Conservation (phyloP, 73 alveolate species). For the Blepharisma stoltei region DNA sequence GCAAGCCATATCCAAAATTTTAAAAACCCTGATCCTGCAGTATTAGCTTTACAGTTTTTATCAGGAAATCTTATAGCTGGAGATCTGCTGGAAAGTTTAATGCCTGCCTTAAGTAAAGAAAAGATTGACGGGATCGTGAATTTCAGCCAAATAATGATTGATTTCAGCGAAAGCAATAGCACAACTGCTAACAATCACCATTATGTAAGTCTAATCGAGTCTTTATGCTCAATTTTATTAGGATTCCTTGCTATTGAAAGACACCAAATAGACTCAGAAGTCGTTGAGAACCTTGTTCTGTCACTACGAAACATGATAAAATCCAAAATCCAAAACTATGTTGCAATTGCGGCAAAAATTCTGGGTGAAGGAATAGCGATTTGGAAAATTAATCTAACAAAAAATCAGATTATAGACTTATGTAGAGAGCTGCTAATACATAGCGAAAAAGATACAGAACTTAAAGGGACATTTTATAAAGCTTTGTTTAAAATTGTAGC, state of each 20-base stretch:
- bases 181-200: background rate
- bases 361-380: conserved; percentile 13
- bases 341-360: background rate
- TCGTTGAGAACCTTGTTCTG: background rate
- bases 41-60: background rate
- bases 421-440: background rate
- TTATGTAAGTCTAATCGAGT: background rate
- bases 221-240: background rate
- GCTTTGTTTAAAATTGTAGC: conserved; percentile 2
- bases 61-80: background rate
- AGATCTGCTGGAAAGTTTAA: background rate
- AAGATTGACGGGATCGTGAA: background rate
- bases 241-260: background rate
- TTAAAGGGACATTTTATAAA: background rate
- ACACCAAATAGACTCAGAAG: background rate
- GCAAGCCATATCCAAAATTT: background rate
- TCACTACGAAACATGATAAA: background rate
- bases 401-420: background rate
- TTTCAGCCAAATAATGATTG: background rate
- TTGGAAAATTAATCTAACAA: background rate
- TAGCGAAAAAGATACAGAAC: background rate
- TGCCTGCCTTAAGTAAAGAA: no score
- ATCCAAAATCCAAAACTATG: background rate
- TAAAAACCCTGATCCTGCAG: background rate
- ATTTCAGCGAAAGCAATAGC: background rate